A percentile compares a stretch with the other conserved stretches of the same genome.
Conservation (phyloP, 2,329 filamentous ascomycete species). For the Aspergillus fijiensis region DNA sequence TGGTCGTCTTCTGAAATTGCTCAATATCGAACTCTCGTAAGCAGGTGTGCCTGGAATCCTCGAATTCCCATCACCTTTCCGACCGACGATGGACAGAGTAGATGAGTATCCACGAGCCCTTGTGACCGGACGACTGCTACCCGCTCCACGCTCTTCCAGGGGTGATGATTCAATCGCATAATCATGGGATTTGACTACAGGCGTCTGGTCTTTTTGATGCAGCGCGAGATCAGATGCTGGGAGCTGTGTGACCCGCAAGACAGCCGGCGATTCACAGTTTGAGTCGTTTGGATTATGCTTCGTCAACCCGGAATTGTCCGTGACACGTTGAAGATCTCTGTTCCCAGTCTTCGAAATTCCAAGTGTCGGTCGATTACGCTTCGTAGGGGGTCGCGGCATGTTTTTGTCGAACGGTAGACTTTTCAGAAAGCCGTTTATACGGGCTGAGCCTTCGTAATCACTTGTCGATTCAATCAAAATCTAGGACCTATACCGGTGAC, state of each 20-base stretch:
- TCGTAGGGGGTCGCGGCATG: constrained; percentile 33
- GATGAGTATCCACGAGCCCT: constrained; percentile 42
- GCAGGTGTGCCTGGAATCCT: constrained; percentile 42
- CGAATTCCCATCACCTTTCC: constrained; percentile 37
- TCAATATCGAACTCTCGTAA: constrained; percentile 45
- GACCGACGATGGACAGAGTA: constrained; percentile 38
- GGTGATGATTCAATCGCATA: constrained; percentile 39
- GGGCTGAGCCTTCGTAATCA: neutral
- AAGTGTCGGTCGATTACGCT: constrained; percentile 24
- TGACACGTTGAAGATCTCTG: constrained; percentile 1
- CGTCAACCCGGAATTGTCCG: neutral
- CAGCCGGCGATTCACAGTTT: neutral
- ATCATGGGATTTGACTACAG: constrained; percentile 32
- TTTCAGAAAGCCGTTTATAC: neutral
- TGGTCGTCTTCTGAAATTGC: constrained; percentile 45
- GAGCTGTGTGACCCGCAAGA: constrained; percentile 7
- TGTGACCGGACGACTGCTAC: constrained; percentile 37
- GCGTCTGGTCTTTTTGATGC: constrained; percentile 32
- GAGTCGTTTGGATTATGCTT: neutral
- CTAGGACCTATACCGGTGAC: neutral
- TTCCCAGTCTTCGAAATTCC: constrained; percentile 9
- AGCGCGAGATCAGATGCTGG: constrained; percentile 20
- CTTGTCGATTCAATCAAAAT: neutral
- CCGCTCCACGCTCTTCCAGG: constrained; percentile 30
- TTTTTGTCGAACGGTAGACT: neutral